These are phyloP conservation scores for Chalciporus chontae DNA, from an alignment of 768 basidiomycete species.

Conservation along the genomic window DNA sequence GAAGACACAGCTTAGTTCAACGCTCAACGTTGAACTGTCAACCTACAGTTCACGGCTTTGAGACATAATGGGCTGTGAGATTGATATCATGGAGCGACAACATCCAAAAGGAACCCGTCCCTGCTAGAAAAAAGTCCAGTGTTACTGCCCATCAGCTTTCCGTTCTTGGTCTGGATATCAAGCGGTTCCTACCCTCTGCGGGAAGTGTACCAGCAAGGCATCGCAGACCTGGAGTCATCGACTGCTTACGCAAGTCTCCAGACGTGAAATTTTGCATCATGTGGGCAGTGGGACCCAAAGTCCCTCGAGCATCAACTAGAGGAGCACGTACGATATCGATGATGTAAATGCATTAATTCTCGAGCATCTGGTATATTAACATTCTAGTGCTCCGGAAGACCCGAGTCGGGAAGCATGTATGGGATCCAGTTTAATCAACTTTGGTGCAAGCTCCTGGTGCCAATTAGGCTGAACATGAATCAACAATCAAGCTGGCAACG, in stretches of 20 bases:
- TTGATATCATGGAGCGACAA: not conserved
- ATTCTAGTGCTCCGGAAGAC: constrained; percentile 9
- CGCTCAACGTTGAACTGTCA: not conserved
- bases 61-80: too few species aligned
- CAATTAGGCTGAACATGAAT: not conserved
- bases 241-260: constrained; percentile 34
- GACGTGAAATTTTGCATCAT: constrained; percentile 40
- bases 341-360: constrained; percentile 4
- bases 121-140: not conserved
- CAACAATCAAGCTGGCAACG: not conserved
- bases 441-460: too few species aligned
- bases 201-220: constrained; percentile 41
- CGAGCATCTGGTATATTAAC: constrained; percentile 11
- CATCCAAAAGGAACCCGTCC: not conserved
- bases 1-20: not conserved
- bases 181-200: constrained; percentile 41
- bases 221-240: constrained; percentile 39
- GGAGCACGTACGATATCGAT: not conserved
- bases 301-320: not conserved
- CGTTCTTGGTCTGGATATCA: constrained; percentile 48
- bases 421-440: not conserved
- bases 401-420: constrained; percentile 3
- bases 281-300: constrained; percentile 18
- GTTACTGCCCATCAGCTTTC: constrained; percentile 50
- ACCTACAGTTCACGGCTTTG: not conserved